Percentiles rank a stretch among this genome's conserved stretches.
Evolutionary conservation across 345 rosid species (phyloP).

Genomic region (Heritiera littoralis): DNA sequence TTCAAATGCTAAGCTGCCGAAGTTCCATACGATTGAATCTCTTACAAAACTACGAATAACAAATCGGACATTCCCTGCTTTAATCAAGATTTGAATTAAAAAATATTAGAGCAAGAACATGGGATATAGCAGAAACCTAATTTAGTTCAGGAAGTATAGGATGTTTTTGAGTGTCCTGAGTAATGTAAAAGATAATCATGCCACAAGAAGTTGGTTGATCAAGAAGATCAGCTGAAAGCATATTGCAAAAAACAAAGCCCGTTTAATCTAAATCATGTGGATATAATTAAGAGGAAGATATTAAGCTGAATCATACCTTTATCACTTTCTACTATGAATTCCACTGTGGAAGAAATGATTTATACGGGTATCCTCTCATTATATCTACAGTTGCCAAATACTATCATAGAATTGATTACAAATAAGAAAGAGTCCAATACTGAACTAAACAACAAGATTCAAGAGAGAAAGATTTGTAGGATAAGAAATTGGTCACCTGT

Average conservation of each 20-base stretch:
- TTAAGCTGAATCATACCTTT: conserved; percentile 42
- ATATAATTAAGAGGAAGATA: conserved; percentile 13
- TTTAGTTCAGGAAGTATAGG: conserved; percentile 82
- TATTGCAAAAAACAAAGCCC: conserved; percentile 19
- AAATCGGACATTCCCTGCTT: conserved; percentile 16
- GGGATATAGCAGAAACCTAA: conserved; percentile 47
- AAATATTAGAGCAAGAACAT: neutral
- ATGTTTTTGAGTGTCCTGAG: conserved; percentile 91
- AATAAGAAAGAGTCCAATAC: conserved; percentile 19
- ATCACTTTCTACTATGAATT: conserved; percentile 76
- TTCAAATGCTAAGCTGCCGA: neutral
- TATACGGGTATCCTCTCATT: conserved; percentile 72
- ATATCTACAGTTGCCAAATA: conserved; percentile 80
- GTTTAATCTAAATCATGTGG: conserved; percentile 2
- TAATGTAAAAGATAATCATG: conserved; percentile 76
- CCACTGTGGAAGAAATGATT: conserved; percentile 68
- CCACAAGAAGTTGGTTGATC: conserved; percentile 72
- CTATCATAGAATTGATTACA: conserved; percentile 50
- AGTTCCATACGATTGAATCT: conserved; percentile 10
- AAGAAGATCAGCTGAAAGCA: conserved; percentile 62
- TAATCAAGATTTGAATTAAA: neutral
- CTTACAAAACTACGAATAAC: neutral
- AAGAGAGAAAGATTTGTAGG: neutral
- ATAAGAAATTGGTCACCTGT: conserved; percentile 55
- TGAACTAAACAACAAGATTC: conserved; percentile 10